Base-by-base conservation (phyloP, 1,284 basidiomycete species). In the Neonothopanus nambi region DNA sequence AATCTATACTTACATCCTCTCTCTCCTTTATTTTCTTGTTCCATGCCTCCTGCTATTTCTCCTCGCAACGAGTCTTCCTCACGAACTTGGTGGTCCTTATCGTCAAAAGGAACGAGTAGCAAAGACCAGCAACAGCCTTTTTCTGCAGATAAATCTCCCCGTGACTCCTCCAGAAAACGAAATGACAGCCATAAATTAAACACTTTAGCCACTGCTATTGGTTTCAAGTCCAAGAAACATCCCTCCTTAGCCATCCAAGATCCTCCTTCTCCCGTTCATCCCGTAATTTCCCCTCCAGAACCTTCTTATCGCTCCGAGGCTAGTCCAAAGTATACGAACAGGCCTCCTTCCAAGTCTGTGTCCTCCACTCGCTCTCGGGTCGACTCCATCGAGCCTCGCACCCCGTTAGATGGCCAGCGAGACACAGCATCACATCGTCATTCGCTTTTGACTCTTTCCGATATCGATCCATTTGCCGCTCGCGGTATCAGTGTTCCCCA, bases 381-480 rank as follows among this genome's bases (percentile, higher is more conserved):
- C 24, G 79, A 81, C 55, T 78, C 79, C 7, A 61, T 70, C 35
- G 75, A 74, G 44, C 81, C 81, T 11, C 68, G 70, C 36, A 83
- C 82, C 9, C 83, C 84, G 5, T 68, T 73, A 9, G 84, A 85
- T 60, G 64, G 61, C 24, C 70, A 69, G 15, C 63, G 65, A 38
- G 66, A 76, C 55, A 62, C 69, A 36, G 56, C 59, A 24, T 67
- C 67, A 18, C 72, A 73, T 54, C 76, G 79, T 43, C 77, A 77
- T 37, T 86, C 84, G 5, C 67, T 87, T 49, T 65, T 85, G 52
- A 84, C 83, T 7, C 73, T 85, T 33, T 80, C 82, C 17, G 84
- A 86, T 59, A 57, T 70, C 11, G 84, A 87, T 68, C 84, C 84
- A 5, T 86, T 87, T 59, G 81, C 81, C 33, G 74, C 78, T 15